Evolutionary conservation across 73 alveolate genomes (phyloP).

Genomic region (Tetrahymena elliotti): DNA sequence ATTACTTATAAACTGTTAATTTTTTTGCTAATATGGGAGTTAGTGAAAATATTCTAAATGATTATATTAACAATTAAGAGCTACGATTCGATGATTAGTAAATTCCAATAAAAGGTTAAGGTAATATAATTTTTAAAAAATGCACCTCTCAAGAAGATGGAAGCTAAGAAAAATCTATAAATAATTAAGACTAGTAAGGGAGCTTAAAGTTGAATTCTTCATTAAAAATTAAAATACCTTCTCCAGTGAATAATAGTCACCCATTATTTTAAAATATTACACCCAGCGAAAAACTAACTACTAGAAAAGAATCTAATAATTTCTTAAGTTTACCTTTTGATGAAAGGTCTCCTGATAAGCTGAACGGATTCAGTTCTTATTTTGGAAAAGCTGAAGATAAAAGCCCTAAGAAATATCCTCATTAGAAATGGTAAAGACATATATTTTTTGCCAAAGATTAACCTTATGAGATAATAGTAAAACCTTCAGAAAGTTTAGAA

Average conservation of each 20-base stretch:
- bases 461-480: not conserved
- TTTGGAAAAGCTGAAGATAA: not conserved
- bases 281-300: not conserved
- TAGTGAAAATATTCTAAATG: not conserved
- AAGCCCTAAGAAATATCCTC: not conserved
- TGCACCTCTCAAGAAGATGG: not conserved
- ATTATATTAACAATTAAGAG: not conserved
- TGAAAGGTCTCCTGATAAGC: not conserved
- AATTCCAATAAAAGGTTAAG: not conserved
- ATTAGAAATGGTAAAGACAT: not conserved
- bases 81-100: not conserved
- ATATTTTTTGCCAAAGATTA: not conserved
- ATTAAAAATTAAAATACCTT: not conserved
- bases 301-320: not conserved
- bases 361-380: not conserved
- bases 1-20: not conserved
- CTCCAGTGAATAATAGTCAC: not conserved
- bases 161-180: not conserved
- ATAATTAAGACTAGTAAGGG: not conserved
- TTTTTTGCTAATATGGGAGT: not conserved
- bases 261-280: not conserved
- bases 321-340: not conserved
- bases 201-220: not conserved
- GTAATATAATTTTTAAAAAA: not conserved
- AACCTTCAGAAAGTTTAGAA: not conserved